These are phyloP conservation scores for Podosphaera aphanis DNA, from an alignment of 2,329 filamentous ascomycete species.

Conservation along the genomic window DNA sequence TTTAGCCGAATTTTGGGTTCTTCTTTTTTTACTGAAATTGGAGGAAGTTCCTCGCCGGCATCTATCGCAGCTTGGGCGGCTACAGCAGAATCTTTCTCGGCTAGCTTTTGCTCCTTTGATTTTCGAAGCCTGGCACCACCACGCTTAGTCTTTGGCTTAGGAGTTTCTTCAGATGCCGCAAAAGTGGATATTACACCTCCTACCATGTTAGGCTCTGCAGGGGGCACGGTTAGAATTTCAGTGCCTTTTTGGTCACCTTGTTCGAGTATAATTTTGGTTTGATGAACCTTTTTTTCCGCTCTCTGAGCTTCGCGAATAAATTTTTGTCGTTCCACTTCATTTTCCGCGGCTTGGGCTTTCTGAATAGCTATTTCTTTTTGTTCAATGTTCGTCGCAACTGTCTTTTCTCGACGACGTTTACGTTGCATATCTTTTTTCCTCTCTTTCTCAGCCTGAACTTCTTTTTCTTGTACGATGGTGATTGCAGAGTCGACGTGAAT, in stretches of 20 bases:
- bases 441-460: conserved; percentile 87
- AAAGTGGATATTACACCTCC: conserved; percentile 73
- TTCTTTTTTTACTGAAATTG: conserved; percentile 19
- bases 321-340: conserved; percentile 61
- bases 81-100: conserved; percentile 62
- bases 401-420: conserved; percentile 86
- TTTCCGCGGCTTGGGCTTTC: conserved; percentile 53
- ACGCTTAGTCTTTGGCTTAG: conserved; percentile 26
- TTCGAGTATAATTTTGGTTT: conserved; percentile 68
- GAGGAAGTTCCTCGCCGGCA: conserved; percentile 48
- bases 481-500: conserved; percentile 61
- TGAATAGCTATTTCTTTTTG: conserved; percentile 66
- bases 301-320: conserved; percentile 70
- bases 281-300: conserved; percentile 76
- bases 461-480: conserved; percentile 68
- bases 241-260: conserved; percentile 57
- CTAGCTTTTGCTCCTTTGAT: conserved; percentile 66
- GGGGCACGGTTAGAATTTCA: conserved; percentile 39
- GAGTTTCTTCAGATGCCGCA: conserved; percentile 26
- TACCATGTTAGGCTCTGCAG: conserved; percentile 58
- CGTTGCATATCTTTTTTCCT: conserved; percentile 99
- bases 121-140: conserved; percentile 54
- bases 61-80: conserved; percentile 69
- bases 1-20: conserved; percentile 37
- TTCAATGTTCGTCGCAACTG: conserved; percentile 79